These are phyloP conservation scores for Huntiella moniliformis DNA, from an alignment of 2,329 filamentous ascomycete genomes.

Conservation along the genomic window DNA sequence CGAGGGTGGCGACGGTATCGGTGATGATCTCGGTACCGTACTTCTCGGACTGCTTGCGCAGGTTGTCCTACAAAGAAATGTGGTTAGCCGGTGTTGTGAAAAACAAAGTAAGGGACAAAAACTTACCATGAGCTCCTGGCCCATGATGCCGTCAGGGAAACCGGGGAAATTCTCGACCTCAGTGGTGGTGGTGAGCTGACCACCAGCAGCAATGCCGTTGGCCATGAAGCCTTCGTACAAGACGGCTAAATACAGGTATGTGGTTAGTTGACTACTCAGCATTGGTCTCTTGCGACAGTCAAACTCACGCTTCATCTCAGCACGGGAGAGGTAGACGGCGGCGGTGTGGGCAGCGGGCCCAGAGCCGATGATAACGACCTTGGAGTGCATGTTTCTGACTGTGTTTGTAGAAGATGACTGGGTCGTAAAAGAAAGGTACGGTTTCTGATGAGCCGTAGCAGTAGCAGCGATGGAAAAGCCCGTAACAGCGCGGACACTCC, in stretches of 20 bases:
- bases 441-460: constrained; percentile 22
- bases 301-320: constrained; percentile 63
- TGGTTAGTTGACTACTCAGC: neutral
- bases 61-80: constrained; percentile 44
- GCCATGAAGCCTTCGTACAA: constrained; percentile 97
- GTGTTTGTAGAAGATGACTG: neutral
- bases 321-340: constrained; percentile 85
- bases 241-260: constrained; percentile 34
- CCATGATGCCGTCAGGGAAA: constrained; percentile 78
- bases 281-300: neutral
- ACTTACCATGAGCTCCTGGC: constrained; percentile 63
- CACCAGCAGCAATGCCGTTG: constrained; percentile 87
- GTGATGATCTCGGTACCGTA: constrained; percentile 88
- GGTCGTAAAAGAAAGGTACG: neutral
- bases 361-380: constrained; percentile 84
- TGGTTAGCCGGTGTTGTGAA: neutral
- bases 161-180: constrained; percentile 98
- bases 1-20: constrained; percentile 79
- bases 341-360: constrained; percentile 95
- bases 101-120: neutral
- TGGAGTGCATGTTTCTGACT: constrained; percentile 55
- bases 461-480: constrained; percentile 56
- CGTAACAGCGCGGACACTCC: constrained; percentile 55
- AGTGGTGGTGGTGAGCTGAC: constrained; percentile 94
- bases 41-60: constrained; percentile 76